These are phyloP conservation scores for Coniochaeta sp. DNA, from an alignment of 2,329 filamentous ascomycete species.

Conservation along the genomic window DNA sequence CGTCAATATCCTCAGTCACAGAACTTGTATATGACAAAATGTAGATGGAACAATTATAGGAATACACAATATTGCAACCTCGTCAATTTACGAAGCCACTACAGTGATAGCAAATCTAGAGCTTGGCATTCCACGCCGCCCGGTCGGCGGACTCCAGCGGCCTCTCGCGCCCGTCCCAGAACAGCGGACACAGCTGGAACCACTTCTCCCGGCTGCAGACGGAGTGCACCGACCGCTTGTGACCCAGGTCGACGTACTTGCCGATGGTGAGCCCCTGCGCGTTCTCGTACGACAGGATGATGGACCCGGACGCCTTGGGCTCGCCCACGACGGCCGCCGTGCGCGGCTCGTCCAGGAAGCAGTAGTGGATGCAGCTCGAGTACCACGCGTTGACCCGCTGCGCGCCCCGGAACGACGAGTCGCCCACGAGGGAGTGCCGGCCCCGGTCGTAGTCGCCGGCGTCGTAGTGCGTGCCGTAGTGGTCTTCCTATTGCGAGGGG, in stretches of 20 bases:
- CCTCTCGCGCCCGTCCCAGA: slow-evolving; percentile 37
- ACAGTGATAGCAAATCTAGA: slow-evolving; percentile 20
- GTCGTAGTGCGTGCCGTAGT: slow-evolving; percentile 50
- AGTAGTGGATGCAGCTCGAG: slow-evolving; percentile 49
- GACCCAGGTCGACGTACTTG: slow-evolving; percentile 28
- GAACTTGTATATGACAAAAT: not conserved
- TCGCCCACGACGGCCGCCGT: slow-evolving; percentile 41
- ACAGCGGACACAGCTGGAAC: slow-evolving; percentile 30
- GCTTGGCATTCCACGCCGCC: slow-evolving; percentile 37
- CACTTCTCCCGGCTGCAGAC: slow-evolving; percentile 28
- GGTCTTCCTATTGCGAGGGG: slow-evolving; percentile 39
- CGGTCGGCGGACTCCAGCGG: slow-evolving; percentile 35
- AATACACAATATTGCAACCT: too few relatives aligned
- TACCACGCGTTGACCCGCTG: slow-evolving; percentile 52
- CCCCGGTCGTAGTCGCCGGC: slow-evolving; percentile 51
- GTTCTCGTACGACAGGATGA: slow-evolving; percentile 19
- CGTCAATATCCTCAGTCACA: not conserved
- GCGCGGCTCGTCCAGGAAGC: slow-evolving; percentile 51
- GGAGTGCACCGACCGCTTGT: slow-evolving; percentile 28
- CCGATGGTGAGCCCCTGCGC: slow-evolving; percentile 20
- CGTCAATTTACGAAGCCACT: too few relatives aligned
- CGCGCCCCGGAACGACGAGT: slow-evolving; percentile 44
- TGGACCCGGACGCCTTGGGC: slow-evolving; percentile 11
- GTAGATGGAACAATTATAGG: not conserved
- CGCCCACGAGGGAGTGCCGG: slow-evolving; percentile 52